Evolutionary conservation across 1,139 yeast species (phyloP).

Genomic region (Meyerozyma carpophila): DNA sequence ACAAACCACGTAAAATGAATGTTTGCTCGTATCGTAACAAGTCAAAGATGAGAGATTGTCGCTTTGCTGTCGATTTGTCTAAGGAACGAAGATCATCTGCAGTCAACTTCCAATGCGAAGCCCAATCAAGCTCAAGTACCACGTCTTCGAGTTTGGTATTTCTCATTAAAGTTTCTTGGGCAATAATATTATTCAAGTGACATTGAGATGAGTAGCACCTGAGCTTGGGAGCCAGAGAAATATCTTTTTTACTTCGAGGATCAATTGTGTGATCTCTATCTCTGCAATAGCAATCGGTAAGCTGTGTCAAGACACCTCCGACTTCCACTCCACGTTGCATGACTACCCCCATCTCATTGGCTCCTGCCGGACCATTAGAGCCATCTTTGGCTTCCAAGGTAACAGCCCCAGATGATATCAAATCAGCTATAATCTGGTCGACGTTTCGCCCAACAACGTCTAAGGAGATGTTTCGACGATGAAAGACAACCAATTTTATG

Average conservation of each 20-base stretch:
- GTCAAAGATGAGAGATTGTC: conserved; percentile 77
- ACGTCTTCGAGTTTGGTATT: conserved; percentile 33
- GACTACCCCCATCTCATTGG: conserved; percentile 17
- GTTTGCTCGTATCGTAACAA: conserved; percentile 69
- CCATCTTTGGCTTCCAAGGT: conserved; percentile 8
- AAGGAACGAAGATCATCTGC: conserved; percentile 51
- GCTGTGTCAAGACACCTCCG: conserved; percentile 40
- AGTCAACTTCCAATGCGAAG: conserved; percentile 65
- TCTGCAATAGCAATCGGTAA: conserved; percentile 34
- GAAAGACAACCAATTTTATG: conserved; percentile 45
- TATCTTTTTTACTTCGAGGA: conserved; percentile 3
- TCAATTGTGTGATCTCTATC: conserved; percentile 19
- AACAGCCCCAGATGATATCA: conserved; percentile 44
- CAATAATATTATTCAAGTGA: conserved; percentile 30
- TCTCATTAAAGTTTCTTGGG: conserved; percentile 29
- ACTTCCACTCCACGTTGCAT: conserved; percentile 19
- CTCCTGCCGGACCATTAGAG: conserved; percentile 1
- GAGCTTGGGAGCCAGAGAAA: conserved; percentile 4
- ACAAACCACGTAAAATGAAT: conserved; percentile 64
- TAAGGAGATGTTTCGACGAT: conserved; percentile 46
- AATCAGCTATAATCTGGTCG: conserved; percentile 43
- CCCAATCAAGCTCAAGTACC: conserved; percentile 58
- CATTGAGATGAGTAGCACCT: conserved; percentile 39
- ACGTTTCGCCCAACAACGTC: conserved; percentile 55
- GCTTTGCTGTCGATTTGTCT: conserved; percentile 51